phyloP scores from a whole-genome alignment of 805 yeast genomes.

The Candida vaughaniae region DNA sequence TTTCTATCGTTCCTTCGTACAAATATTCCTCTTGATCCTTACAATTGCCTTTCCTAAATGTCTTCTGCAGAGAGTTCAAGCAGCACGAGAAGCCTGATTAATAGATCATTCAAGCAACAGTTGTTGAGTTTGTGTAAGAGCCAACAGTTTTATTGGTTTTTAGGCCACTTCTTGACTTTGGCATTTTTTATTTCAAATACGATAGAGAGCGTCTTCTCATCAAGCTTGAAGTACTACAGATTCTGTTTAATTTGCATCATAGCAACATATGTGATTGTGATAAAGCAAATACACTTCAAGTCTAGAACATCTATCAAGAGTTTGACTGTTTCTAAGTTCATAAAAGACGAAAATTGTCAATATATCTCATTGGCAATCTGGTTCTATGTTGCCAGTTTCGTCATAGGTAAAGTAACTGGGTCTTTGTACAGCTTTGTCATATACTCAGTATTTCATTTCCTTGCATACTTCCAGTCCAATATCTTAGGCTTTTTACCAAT shows the following conservation, averaged over 20 bases:
- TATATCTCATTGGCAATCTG: conserved; percentile 33
- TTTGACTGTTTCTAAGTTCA: conserved; percentile 8
- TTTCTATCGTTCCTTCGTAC: background rate
- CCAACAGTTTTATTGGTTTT: conserved; percentile 70
- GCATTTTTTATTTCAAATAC: conserved; percentile 39
- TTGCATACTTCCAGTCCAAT: conserved; percentile 38
- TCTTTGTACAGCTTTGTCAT: conserved; percentile 34
- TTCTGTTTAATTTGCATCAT: conserved; percentile 49
- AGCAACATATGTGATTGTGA: conserved; percentile 60
- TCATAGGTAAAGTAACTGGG: conserved; percentile 38
- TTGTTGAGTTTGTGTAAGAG: conserved; percentile 23
- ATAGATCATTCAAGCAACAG: conserved; percentile 3
- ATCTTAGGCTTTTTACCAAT: conserved; percentile 35
- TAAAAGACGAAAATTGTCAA: conserved; percentile 42
- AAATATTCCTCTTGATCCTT: too few relatives aligned
- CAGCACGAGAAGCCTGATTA: background rate
- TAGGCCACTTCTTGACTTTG: conserved; percentile 56
- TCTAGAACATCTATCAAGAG: conserved; percentile 10
- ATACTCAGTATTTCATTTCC: conserved; percentile 36
- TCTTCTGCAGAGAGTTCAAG: conserved; percentile 1
- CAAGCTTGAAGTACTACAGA: conserved; percentile 25
- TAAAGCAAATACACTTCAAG: conserved; percentile 54
- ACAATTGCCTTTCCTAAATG: too few relatives aligned
- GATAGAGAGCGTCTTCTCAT: conserved; percentile 42
- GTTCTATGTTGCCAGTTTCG: conserved; percentile 28